These are phyloP conservation scores for Eugenia klotzschiana DNA, from an alignment of 441 rosid species.

Conservation along the genomic window DNA sequence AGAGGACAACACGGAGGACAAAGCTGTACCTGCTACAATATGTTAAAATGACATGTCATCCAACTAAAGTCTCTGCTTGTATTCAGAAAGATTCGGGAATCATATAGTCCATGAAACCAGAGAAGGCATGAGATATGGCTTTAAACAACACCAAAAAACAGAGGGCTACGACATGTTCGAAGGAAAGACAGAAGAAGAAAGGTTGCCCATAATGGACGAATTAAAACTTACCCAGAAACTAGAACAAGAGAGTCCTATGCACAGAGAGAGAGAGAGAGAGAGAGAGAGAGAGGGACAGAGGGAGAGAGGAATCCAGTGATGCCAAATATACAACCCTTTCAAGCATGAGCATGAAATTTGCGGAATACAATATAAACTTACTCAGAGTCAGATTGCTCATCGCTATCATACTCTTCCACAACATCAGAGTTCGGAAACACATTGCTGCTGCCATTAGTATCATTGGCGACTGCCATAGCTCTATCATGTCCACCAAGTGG, in stretches of 20 bases:
- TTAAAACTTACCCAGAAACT: neutral
- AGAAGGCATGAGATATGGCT: neutral
- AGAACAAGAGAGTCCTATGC: neutral
- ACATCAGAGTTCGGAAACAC: slow-evolving; percentile 22
- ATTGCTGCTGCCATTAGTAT: slow-evolving; percentile 23
- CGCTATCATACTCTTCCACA: slow-evolving; percentile 52
- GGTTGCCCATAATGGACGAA: neutral
- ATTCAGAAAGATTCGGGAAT: neutral
- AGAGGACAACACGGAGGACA: slow-evolving; percentile 68
- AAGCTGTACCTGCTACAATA: slow-evolving; percentile 64
- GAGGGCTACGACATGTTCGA: neutral
- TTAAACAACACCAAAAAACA: neutral
- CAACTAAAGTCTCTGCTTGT: neutral
- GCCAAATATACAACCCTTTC: neutral
- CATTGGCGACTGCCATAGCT: slow-evolving; percentile 45
- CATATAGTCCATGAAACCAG: neutral
- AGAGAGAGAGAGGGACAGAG: neutral
- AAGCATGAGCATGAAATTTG: neutral
- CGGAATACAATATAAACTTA: slow-evolving; percentile 6
- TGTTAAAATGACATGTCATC: slow-evolving; percentile 2
- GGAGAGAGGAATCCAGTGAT: too few species aligned
- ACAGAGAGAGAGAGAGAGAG: neutral
- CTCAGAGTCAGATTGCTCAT: slow-evolving; percentile 81
- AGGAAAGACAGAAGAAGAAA: neutral
- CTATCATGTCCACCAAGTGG: slow-evolving; percentile 53